A percentile compares a stretch with the other conserved stretches of the same genome.
These are phyloP conservation scores for Teunomyces cretensis DNA, from an alignment of 805 yeast genomes.

Conservation along the genomic window DNA sequence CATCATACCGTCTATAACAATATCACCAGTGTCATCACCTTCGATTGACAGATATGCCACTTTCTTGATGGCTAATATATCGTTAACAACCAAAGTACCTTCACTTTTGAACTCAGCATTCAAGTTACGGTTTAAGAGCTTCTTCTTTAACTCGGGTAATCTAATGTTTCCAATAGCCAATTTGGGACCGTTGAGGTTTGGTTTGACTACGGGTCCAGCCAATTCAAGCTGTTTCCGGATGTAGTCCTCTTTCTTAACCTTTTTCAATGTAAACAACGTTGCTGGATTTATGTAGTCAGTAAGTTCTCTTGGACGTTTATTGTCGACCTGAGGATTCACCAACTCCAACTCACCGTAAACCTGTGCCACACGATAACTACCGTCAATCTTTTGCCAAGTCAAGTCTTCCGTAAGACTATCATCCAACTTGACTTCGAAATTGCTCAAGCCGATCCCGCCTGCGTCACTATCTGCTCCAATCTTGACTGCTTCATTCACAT, in stretches of 20 bases:
- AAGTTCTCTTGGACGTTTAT: slow-evolving; percentile 18
- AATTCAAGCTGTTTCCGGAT: slow-evolving; percentile 11
- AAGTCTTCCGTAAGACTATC: slow-evolving; percentile 58
- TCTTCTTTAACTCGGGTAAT: slow-evolving; percentile 73
- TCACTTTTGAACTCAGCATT: slow-evolving; percentile 89
- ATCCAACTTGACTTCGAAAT: slow-evolving; percentile 66
- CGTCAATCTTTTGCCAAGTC: slow-evolving; percentile 82
- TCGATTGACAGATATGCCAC: slow-evolving; percentile 40
- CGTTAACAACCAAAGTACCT: slow-evolving; percentile 86
- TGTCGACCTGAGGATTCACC: slow-evolving; percentile 17
- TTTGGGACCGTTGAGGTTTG: slow-evolving; percentile 27
- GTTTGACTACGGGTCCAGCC: slow-evolving; percentile 1
- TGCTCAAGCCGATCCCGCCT: slow-evolving; percentile 29
- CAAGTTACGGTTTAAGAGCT: slow-evolving; percentile 56
- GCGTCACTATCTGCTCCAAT: slow-evolving; percentile 41
- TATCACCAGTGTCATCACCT: slow-evolving; percentile 67
- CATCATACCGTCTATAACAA: slow-evolving; percentile 81
- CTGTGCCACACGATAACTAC: slow-evolving; percentile 80
- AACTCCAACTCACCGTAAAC: slow-evolving; percentile 65
- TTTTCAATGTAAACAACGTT: slow-evolving; percentile 32
- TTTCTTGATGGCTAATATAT: slow-evolving; percentile 71
- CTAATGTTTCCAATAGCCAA: slow-evolving; percentile 87
- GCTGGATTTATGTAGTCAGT: slow-evolving; percentile 30
- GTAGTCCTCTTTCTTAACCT: slow-evolving; percentile 16
- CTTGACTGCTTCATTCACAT: slow-evolving; percentile 40